These are phyloP conservation scores for Colletotrichum tropicicola DNA, from an alignment of 2,329 filamentous ascomycete species.

Conservation along the genomic window DNA sequence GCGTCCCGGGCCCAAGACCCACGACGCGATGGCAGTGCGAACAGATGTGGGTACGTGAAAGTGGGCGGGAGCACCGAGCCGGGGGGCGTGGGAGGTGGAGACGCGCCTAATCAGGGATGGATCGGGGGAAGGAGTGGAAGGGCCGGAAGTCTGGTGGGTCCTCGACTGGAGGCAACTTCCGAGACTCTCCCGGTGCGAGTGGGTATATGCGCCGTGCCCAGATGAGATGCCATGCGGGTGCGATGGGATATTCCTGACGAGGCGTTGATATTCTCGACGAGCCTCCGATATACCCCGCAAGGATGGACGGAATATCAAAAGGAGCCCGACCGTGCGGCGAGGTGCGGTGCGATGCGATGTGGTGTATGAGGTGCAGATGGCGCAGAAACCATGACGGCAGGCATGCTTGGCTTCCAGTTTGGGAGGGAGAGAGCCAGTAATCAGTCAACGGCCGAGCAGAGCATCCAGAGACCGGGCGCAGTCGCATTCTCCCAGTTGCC, in stretches of 20 bases:
- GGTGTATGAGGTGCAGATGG: not conserved
- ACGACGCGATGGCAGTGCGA: constrained; percentile 23
- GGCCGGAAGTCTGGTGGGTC: constrained; percentile 5
- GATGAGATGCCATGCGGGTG: constrained; percentile 10
- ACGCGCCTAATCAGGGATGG: constrained; percentile 13
- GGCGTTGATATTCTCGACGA: not conserved
- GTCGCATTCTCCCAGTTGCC: not conserved
- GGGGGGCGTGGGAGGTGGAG: not conserved
- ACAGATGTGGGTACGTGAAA: not conserved
- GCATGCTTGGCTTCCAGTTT: not conserved
- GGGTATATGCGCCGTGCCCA: not conserved
- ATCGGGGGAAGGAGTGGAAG: constrained; percentile 12
- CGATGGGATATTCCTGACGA: not conserved
- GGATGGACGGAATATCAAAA: not conserved
- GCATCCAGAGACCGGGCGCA: too few species aligned
- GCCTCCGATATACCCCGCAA: not conserved
- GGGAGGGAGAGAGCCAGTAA: too few species aligned
- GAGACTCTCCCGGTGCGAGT: constrained; percentile 19
- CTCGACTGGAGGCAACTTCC: constrained; percentile 1
- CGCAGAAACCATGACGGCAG: not conserved
- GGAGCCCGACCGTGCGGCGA: not conserved
- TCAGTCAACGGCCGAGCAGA: not conserved
- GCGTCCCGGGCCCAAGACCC: constrained; percentile 12
- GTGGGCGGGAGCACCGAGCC: not conserved
- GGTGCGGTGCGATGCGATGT: not conserved